These are phyloP conservation scores for Didymellaceae sp. DNA, from an alignment of 2,329 filamentous ascomycete genomes.

Conservation along the genomic window DNA sequence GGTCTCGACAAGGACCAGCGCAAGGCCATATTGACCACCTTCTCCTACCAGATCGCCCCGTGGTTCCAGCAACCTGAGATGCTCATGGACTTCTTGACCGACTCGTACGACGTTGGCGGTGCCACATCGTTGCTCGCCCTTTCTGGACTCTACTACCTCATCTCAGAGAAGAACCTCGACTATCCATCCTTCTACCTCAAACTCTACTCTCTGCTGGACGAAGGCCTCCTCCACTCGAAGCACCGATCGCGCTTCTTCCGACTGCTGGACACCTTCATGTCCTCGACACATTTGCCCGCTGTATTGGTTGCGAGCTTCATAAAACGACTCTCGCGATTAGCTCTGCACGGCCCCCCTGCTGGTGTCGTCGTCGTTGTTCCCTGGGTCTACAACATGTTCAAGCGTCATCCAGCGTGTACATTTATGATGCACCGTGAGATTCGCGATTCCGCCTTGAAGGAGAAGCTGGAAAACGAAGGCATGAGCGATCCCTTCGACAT, in stretches of 20 bases:
- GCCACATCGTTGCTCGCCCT: constrained; percentile 86
- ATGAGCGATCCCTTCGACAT: constrained; percentile 79
- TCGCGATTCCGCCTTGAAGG: constrained; percentile 64
- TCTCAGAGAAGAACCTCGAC: constrained; percentile 91
- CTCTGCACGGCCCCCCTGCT: constrained; percentile 86
- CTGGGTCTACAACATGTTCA: constrained; percentile 94
- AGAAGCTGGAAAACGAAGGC: constrained; percentile 65
- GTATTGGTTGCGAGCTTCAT: constrained; percentile 93
- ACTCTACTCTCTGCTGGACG: constrained; percentile 89
- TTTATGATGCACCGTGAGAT: constrained; percentile 92
- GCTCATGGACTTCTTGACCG: constrained; percentile 95
- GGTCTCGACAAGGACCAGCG: constrained; percentile 74
- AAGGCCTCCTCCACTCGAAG: constrained; percentile 87
- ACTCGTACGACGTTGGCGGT: constrained; percentile 86
- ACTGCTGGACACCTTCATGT: constrained; percentile 86
- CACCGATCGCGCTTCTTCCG: constrained; percentile 94
- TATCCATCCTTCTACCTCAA: constrained; percentile 94
- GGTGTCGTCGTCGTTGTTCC: constrained; percentile 89
- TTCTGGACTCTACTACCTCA: constrained; percentile 93
- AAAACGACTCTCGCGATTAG: constrained; percentile 85
- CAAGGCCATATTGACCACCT: constrained; percentile 76
- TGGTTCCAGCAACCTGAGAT: constrained; percentile 90
- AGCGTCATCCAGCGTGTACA: constrained; percentile 85
- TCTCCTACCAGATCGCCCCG: constrained; percentile 80
- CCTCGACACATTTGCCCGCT: constrained; percentile 89